These are phyloP conservation scores for Microdochium bolleyi DNA, from an alignment of 2,329 filamentous ascomycete genomes.

Conservation along the genomic window DNA sequence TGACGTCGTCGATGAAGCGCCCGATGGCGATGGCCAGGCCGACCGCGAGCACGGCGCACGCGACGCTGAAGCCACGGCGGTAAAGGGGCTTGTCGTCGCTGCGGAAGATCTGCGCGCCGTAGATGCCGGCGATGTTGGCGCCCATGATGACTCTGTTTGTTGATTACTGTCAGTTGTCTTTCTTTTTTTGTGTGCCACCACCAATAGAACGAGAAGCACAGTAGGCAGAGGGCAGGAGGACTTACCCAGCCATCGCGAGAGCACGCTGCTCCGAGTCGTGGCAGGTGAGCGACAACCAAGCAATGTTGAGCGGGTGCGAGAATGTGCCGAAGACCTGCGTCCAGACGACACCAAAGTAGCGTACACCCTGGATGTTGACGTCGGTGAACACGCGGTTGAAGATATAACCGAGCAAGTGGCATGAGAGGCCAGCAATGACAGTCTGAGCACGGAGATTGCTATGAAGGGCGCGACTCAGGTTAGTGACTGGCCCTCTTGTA, in stretches of 20 bases:
- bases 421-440: slow-evolving; percentile 37
- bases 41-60: slow-evolving; percentile 33
- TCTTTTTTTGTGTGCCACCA: background rate
- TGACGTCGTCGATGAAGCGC: slow-evolving; percentile 33
- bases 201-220: background rate
- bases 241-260: slow-evolving; percentile 49
- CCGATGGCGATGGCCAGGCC: slow-evolving; percentile 30
- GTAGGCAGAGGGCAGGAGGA: background rate
- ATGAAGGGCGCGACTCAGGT: too few relatives aligned
- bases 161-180: too few relatives aligned
- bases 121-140: slow-evolving; percentile 53
- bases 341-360: slow-evolving; percentile 48
- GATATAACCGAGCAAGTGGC: slow-evolving; percentile 41
- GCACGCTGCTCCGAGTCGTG: slow-evolving; percentile 48
- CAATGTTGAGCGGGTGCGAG: slow-evolving; percentile 49
- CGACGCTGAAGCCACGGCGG: slow-evolving; percentile 38
- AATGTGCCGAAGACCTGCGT: slow-evolving; percentile 47
- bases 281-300: slow-evolving; percentile 50
- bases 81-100: slow-evolving; percentile 42
- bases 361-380: slow-evolving; percentile 28
- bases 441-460: slow-evolving; percentile 42
- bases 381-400: slow-evolving; percentile 46
- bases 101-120: slow-evolving; percentile 53
- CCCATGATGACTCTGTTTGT: slow-evolving; percentile 51
- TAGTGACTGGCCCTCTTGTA: too few relatives aligned